Base-by-base conservation (phyloP, 2,329 filamentous ascomycete species). In the Lecanicillium sp. region DNA sequence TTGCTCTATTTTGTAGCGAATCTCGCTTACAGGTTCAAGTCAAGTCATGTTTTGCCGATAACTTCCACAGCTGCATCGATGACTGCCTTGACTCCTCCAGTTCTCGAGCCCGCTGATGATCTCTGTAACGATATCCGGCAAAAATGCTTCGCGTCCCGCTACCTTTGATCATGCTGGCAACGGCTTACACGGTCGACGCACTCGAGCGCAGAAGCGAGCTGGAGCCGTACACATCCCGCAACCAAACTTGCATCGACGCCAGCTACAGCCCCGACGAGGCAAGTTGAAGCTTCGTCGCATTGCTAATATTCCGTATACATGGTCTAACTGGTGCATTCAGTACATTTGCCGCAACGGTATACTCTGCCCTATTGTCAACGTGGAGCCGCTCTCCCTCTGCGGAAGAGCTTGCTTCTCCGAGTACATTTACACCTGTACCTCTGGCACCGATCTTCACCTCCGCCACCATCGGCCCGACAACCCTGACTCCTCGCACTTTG, bases 391-490 rank as follows among this genome's bases (percentile, higher is more conserved):
- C 10, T 52, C 52, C 12, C 50, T 51, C 47, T 61, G 58, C 50
- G 48, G 46, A 36, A 54, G 55, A 31, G 55, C 56, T 33, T 61
- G 58, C 53, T 61, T 57, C 53, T 54, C 49, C 51, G 52, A 46
- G 37, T 59, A 54, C 49, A 53, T 56, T 14, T 41, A 47, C 29
- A 41, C 33, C 17, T 47, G 45, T 35, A 32, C 15, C 14, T 8
- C 28, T 19, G 42, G 40, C 30, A 33, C 20, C 4, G 29, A 29
- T 6, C 34, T 37, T 9, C 37, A 34, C 22, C 34, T 37, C 12
- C 42, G 33, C 3, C 37, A 37, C 22, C 22, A 25, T 11, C 22
- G 15, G 14, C 7, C 9, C 13, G 25, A 13, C 25, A 20, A 13
- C 44, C 49, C 7, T 25, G 22, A 25, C 22, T 25, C 22, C 11